Base-by-base conservation (phyloP, 169 alveolate species). In the Plasmodium fragile region DNA sequence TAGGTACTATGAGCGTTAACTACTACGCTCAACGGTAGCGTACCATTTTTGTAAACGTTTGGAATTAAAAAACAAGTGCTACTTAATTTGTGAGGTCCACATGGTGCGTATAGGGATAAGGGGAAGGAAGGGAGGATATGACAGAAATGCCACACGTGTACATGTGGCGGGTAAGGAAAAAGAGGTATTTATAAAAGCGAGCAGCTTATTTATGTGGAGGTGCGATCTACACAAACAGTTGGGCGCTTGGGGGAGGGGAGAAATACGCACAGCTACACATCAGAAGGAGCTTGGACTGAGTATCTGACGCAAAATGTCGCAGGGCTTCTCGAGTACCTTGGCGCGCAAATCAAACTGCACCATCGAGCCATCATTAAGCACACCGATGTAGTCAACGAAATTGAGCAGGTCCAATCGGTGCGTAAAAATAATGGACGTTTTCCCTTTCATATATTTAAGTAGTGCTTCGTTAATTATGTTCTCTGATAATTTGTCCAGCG, bases 401-500 rank as follows among this genome's bases (percentile, higher is more conserved):
- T 85, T 72, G 41, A 85, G 78, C 3, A 85, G 36, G 18, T 73
- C 93, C 65, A 85, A 16, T 34, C 93, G 53, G 69, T 85, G 93
- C 3, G 93, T 85, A 75, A 85, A 85, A 32, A 85, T 69, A 65
- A 85, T 77, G 16, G 93, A 73, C 28, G 93, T 85, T 55, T 85
- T 85, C 16, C 69, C 85, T 30, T 85, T 85, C 93, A 85, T 85
- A 69, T 85, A 75, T 85, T 85, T 85, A 25, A 43, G 52, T 75
- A 85, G 30, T 28, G 93, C 93, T 73, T 85, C 69, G 32, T 85
- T 85, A 53, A 85, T 85, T 73, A 85, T 73, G 25, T 85, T 34
- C 59, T 95, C 97, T 4, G 96, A 95, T 41, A 93, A 72, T 28
- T 85, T 92, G 81, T 95, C 97, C 43, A 95, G 71, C 36, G 97